A percentile compares a stretch with the other conserved stretches of the same genome.
These are phyloP conservation scores for Articulospora tetracladia DNA, from an alignment of 495 filamentous ascomycete genomes.

Conservation along the genomic window DNA sequence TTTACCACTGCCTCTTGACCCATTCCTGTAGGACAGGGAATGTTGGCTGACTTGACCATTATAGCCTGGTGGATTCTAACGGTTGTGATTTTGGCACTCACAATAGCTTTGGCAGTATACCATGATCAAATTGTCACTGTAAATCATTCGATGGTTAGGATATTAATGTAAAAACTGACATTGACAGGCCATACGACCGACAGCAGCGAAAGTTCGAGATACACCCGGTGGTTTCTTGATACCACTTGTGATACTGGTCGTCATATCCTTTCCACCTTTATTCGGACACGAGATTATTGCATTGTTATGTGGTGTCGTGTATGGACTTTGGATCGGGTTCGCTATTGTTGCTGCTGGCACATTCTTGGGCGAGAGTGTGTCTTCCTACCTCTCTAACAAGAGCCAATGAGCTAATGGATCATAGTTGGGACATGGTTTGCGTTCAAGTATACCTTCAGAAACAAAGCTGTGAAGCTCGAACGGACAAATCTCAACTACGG, in stretches of 20 bases:
- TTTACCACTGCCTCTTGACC: not conserved
- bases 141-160: not conserved
- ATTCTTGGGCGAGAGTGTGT: constrained; percentile 27
- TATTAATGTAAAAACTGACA: not conserved
- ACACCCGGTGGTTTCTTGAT: constrained; percentile 29
- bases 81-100: not conserved
- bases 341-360: constrained; percentile 30
- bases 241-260: constrained; percentile 29
- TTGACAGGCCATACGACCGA: constrained; percentile 24
- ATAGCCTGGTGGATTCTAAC: constrained; percentile 7
- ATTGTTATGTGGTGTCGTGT: constrained; percentile 30
- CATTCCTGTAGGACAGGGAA: too few species aligned
- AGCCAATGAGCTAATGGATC: not conserved
- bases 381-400: not conserved
- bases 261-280: constrained; percentile 31
- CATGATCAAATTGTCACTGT: constrained; percentile 5
- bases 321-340: constrained; percentile 31
- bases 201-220: constrained; percentile 26
- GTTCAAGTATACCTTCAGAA: constrained; percentile 26
- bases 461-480: constrained; percentile 26
- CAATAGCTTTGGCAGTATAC: not conserved
- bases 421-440: constrained; percentile 30
- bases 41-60: not conserved
- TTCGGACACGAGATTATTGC: constrained; percentile 32
- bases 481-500: constrained; percentile 32